Percentiles rank a stretch among this genome's conserved stretches.
phyloP scores from a whole-genome alignment of 768 basidiomycete genomes.

The Hypsizygus marmoreus region DNA sequence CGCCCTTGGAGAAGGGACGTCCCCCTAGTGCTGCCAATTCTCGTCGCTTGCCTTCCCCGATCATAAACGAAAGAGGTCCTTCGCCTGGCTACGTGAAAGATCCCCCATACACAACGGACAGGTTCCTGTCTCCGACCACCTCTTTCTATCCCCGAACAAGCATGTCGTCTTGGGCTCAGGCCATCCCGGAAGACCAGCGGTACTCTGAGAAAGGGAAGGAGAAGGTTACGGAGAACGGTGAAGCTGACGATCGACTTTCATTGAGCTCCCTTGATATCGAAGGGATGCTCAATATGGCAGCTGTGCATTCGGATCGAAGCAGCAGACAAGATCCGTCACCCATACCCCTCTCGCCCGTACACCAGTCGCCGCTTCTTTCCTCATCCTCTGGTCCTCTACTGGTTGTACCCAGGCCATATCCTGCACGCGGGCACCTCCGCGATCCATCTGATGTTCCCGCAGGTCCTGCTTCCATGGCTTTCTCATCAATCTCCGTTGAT shows the following conservation, averaged over 20 bases:
- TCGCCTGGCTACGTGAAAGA: constrained; percentile 19
- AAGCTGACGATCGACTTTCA: constrained; percentile 24
- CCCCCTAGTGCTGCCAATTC: not conserved
- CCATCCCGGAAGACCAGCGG: constrained; percentile 27
- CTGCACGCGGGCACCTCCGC: constrained; percentile 25
- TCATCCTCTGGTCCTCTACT: constrained; percentile 6
- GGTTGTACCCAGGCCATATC: constrained; percentile 7
- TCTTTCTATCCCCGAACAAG: constrained; percentile 24
- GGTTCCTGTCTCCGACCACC: constrained; percentile 29
- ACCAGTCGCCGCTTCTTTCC: constrained; percentile 14
- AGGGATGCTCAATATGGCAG: constrained; percentile 56
- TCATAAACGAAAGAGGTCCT: constrained; percentile 9
- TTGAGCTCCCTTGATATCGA: constrained; percentile 49
- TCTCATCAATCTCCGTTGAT: constrained; percentile 28
- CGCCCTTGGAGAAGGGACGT: constrained; percentile 23
- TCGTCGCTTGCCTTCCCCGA: not conserved
- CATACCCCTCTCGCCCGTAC: constrained; percentile 14
- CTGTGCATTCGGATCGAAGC: constrained; percentile 31
- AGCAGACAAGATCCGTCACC: constrained; percentile 28
- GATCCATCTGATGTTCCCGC: constrained; percentile 33
- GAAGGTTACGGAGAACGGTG: not conserved
- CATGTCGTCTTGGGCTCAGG: constrained; percentile 37
- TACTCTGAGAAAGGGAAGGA: constrained; percentile 8
- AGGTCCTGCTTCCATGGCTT: constrained; percentile 25
- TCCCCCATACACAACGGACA: constrained; percentile 36